Percentiles rank a stretch among this genome's conserved stretches.
These are phyloP conservation scores for Populus ilicifolia DNA, from an alignment of 345 rosid genomes.

Conservation along the genomic window DNA sequence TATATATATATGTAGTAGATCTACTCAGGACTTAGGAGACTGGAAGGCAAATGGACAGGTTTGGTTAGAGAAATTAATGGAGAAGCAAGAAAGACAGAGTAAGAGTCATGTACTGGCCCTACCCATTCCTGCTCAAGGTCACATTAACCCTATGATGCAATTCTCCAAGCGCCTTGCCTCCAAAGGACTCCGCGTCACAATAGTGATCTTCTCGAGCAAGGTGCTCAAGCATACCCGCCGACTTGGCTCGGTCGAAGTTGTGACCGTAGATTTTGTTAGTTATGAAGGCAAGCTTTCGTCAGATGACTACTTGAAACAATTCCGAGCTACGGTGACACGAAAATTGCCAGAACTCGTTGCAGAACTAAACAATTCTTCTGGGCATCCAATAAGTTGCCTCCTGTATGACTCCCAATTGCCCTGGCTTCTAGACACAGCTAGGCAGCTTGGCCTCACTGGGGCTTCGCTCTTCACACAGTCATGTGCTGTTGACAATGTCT, in stretches of 20 bases:
- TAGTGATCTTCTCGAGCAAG: background rate
- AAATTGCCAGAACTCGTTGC: background rate
- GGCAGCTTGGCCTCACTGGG: background rate
- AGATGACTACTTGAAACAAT: background rate
- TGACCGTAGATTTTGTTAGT: background rate
- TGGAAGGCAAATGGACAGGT: background rate
- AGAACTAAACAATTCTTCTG: background rate
- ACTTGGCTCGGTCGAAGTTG: background rate
- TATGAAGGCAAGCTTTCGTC: background rate
- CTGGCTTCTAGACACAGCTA: background rate
- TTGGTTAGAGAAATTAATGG: background rate
- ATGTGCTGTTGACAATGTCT: background rate
- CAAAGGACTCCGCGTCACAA: slow-evolving; percentile 1
- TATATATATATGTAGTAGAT: too few species aligned
- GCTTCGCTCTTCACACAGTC: slow-evolving; percentile 4
- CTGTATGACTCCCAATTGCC: slow-evolving; percentile 1
- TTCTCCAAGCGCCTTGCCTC: slow-evolving; percentile 3
- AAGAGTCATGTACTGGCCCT: background rate
- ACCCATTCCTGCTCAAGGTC: slow-evolving; percentile 6
- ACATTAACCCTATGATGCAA: slow-evolving; percentile 8
- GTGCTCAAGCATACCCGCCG: background rate
- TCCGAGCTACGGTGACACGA: background rate
- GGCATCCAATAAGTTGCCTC: background rate
- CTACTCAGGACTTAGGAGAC: background rate
- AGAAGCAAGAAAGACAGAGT: background rate